Evolutionary conservation across 768 basidiomycete genomes (phyloP).

Genomic region (Rhodosporidiobolus sp.): DNA sequence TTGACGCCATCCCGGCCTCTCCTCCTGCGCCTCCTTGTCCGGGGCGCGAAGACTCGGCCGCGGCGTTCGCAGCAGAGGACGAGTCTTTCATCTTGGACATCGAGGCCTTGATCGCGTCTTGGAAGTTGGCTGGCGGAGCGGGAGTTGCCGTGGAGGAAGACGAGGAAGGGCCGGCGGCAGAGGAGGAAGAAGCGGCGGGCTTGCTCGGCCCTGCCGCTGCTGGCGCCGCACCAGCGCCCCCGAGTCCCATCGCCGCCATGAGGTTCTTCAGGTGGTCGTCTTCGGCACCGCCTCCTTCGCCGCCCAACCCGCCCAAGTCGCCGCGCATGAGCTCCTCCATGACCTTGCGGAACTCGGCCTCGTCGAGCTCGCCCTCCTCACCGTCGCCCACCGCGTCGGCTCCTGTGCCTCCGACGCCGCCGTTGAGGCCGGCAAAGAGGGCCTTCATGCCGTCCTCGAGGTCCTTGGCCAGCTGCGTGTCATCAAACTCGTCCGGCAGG

Average conservation of each 20-base stretch:
- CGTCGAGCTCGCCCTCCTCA: slow-evolving; percentile 16
- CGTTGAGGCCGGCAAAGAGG: slow-evolving; percentile 28
- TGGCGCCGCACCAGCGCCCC: slow-evolving; percentile 1
- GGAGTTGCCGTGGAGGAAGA: background rate
- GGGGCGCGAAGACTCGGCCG: slow-evolving; percentile 10
- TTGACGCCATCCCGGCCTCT: slow-evolving; percentile 43
- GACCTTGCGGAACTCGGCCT: slow-evolving; percentile 31
- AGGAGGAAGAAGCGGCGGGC: slow-evolving; percentile 34
- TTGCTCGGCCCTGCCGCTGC: slow-evolving; percentile 17
- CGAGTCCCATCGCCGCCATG: slow-evolving; percentile 22
- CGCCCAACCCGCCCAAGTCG: background rate
- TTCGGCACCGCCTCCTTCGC: slow-evolving; percentile 1
- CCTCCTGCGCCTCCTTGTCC: background rate
- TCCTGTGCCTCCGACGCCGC: background rate
- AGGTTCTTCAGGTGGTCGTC: slow-evolving; percentile 3
- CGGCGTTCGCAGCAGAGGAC: slow-evolving; percentile 7
- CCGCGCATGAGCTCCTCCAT: slow-evolving; percentile 35
- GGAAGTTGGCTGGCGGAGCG: slow-evolving; percentile 56
- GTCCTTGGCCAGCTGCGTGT: slow-evolving; percentile 30
- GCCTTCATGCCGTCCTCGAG: slow-evolving; percentile 39
- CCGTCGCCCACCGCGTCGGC: background rate
- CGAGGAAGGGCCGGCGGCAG: background rate
- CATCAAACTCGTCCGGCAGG: slow-evolving; percentile 5
- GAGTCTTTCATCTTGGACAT: slow-evolving; percentile 69
- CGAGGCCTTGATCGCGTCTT: slow-evolving; percentile 65